Conservation (phyloP, 495 filamentous ascomycete species). For the Pseudevernia furfuracea region DNA sequence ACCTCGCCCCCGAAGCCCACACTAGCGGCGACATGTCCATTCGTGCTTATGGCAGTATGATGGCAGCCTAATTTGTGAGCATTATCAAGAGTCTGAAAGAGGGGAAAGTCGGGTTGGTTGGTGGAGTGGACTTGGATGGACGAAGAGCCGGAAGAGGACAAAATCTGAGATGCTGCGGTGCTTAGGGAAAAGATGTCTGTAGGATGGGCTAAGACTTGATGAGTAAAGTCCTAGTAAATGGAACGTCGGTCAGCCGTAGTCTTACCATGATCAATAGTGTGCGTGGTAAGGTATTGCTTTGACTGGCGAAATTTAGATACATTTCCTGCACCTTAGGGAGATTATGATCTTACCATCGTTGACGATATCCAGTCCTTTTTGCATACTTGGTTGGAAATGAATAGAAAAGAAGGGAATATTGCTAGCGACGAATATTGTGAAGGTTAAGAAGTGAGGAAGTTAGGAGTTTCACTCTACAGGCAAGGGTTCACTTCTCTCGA, state of each 20-base stretch:
- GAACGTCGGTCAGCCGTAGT: background rate
- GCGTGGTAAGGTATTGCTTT: constrained; percentile 91
- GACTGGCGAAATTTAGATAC: constrained; percentile 49
- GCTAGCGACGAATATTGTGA: background rate
- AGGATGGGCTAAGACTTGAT: constrained; percentile 51
- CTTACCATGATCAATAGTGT: constrained; percentile 80
- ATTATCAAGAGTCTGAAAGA: constrained; percentile 63
- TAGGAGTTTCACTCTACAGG: background rate
- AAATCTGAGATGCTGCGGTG: constrained; percentile 62
- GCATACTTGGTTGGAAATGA: background rate
- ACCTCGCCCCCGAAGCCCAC: constrained; percentile 83
- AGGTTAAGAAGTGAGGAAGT: background rate
- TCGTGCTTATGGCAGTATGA: constrained; percentile 64
- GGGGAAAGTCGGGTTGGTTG: constrained; percentile 57
- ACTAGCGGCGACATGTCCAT: constrained; percentile 65
- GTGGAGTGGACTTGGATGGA: constrained; percentile 70
- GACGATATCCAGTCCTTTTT: background rate
- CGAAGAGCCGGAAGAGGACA: constrained; percentile 79
- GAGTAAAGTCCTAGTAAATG: constrained; percentile 2
- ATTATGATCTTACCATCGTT: constrained; percentile 1
- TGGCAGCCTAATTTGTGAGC: constrained; percentile 85
- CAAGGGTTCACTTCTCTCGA: background rate
- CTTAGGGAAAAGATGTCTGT: constrained; percentile 87
- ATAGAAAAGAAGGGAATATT: background rate
- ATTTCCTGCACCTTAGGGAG: background rate